Evolutionary conservation across 2,329 filamentous ascomycete species (phyloP).

Genomic region (Colletotrichum camelliae): DNA sequence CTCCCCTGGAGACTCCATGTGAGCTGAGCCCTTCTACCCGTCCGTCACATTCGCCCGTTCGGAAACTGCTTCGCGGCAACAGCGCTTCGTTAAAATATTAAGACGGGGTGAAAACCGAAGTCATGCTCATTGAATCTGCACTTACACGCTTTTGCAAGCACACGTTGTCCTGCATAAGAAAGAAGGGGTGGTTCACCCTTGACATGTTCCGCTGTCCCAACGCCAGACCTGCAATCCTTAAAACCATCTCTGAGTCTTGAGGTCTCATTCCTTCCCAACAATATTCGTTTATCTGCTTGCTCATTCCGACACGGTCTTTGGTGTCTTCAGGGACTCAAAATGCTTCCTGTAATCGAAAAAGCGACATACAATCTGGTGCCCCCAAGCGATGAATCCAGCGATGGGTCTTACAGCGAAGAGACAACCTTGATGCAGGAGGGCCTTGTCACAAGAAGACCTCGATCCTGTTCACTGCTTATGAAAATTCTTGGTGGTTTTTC

Average conservation of each 20-base stretch:
- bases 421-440: background rate
- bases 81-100: background rate
- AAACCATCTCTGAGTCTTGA: background rate
- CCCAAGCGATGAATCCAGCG: background rate
- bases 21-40: background rate
- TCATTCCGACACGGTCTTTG: background rate
- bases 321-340: background rate
- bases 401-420: background rate
- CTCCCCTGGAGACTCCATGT: background rate
- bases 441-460: background rate
- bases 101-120: rapidly evolving
- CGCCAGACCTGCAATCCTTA: background rate
- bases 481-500: background rate
- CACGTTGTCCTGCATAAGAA: background rate
- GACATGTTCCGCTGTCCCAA: background rate
- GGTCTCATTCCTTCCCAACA: rapidly evolving
- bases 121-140: background rate
- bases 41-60: rapidly evolving
- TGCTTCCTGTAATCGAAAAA: background rate
- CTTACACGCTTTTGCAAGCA: background rate
- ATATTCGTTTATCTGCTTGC: rapidly evolving
- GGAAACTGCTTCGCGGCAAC: background rate
- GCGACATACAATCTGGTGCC: background rate
- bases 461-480: background rate
- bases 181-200: background rate